phyloP scores from a whole-genome alignment of 1,139 yeast species.

The Nakaseomyces delphensis region DNA sequence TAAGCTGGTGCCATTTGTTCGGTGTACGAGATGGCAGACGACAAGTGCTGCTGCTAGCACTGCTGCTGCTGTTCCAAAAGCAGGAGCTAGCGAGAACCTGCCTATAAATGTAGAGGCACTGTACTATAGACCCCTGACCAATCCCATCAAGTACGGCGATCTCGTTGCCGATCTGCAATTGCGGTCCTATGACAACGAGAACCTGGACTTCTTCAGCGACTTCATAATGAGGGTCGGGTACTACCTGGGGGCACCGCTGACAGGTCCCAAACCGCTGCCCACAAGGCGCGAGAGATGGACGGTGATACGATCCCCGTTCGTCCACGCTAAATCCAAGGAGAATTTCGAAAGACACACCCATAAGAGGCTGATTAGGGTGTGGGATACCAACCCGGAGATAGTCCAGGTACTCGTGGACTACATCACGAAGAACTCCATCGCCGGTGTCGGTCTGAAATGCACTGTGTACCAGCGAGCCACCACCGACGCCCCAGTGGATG shows the following conservation, averaged over 20 bases:
- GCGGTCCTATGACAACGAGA: constrained; percentile 63
- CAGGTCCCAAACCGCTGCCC: constrained; percentile 59
- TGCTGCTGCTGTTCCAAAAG: neutral
- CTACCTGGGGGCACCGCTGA: constrained; percentile 77
- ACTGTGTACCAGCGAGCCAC: constrained; percentile 52
- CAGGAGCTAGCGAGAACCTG: too few species aligned
- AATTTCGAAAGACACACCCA: constrained; percentile 86
- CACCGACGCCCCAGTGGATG: neutral
- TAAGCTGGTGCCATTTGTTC: too few species aligned
- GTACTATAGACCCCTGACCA: constrained; percentile 71
- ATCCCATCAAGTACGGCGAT: constrained; percentile 61
- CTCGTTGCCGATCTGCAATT: constrained; percentile 62
- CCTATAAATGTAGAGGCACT: constrained; percentile 80
- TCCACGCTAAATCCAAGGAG: constrained; percentile 89
- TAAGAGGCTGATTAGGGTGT: constrained; percentile 62
- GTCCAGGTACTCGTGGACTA: constrained; percentile 77
- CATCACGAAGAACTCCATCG: constrained; percentile 64
- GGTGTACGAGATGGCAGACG: neutral
- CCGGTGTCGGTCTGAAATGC: constrained; percentile 80
- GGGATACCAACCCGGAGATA: constrained; percentile 80
- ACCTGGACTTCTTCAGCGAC: constrained; percentile 68
- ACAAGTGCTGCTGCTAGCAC: neutral
- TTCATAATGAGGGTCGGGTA: constrained; percentile 86
- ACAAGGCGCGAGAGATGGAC: constrained; percentile 84
- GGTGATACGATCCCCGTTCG: constrained; percentile 87